A percentile compares a stretch with the other conserved stretches of the same genome.
Conservation (phyloP, 139 green algal species). For the Edaphochlamys debaryana region DNA sequence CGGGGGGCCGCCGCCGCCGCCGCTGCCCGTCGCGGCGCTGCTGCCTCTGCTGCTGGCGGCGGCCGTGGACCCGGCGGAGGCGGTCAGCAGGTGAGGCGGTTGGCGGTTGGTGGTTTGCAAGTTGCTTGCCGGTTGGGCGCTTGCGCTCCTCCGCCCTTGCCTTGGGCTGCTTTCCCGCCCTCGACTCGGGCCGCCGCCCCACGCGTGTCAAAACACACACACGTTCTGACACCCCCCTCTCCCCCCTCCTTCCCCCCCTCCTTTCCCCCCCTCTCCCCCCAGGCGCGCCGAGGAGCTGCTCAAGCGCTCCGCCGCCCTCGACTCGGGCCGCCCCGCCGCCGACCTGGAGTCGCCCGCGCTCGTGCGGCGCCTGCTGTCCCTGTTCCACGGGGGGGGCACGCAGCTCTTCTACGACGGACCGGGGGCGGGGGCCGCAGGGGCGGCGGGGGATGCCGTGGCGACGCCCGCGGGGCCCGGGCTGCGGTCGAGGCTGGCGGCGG, state of each 20-base stretch:
- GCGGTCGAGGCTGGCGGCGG: slow-evolving; percentile 49
- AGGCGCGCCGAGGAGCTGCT: slow-evolving; percentile 84
- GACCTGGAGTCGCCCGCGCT: slow-evolving; percentile 8
- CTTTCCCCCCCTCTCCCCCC: neutral
- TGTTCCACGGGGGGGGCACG: slow-evolving; percentile 70
- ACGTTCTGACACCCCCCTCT: neutral
- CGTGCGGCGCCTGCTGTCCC: slow-evolving; percentile 50
- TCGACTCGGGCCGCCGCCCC: no score
- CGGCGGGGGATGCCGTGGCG: neutral
- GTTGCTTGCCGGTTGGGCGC: no score
- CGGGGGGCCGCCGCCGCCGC: neutral
- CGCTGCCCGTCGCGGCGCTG: slow-evolving; percentile 50
- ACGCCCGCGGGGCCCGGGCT: slow-evolving; percentile 54
- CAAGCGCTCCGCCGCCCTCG: slow-evolving; percentile 51
- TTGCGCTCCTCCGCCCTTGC: no score
- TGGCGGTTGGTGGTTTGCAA: no score
- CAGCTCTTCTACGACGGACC: slow-evolving; percentile 9
- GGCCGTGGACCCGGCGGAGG: slow-evolving; percentile 68
- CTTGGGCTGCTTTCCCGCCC: no score
- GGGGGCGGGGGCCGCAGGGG: neutral
- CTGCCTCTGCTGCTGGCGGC: slow-evolving; percentile 75
- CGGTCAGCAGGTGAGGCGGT: neutral
- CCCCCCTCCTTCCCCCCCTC: neutral
- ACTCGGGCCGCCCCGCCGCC: slow-evolving; percentile 7
- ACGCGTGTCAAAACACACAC: no score